These are phyloP conservation scores for Salix udensis DNA, from an alignment of 345 rosid species.

Conservation along the genomic window DNA sequence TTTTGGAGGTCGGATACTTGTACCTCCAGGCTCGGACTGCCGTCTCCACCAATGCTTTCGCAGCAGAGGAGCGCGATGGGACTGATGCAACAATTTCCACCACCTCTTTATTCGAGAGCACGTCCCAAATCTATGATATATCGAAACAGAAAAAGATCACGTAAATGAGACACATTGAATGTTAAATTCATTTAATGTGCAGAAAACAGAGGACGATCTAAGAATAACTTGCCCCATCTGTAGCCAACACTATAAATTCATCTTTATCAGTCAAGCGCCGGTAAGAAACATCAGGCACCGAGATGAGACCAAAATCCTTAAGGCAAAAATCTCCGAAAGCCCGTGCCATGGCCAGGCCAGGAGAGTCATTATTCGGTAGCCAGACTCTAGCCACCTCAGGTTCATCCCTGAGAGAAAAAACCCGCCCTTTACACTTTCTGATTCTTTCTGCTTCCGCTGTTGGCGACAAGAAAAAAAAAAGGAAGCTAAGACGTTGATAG, in stretches of 20 bases:
- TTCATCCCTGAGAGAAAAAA: conserved; percentile 90
- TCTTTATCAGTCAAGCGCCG: conserved; percentile 66
- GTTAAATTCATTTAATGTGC: neutral
- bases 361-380: conserved; percentile 89
- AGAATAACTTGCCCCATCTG: conserved; percentile 72
- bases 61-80: conserved; percentile 63
- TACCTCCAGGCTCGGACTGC: conserved; percentile 90
- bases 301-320: conserved; percentile 90
- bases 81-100: conserved; percentile 75
- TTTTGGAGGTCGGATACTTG: conserved; percentile 89
- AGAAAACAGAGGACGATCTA: neutral
- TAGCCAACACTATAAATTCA: conserved; percentile 88
- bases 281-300: conserved; percentile 83
- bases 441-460: conserved; percentile 96
- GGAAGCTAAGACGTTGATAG: neutral
- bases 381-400: conserved; percentile 97
- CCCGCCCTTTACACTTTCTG: conserved; percentile 77
- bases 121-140: conserved; percentile 79
- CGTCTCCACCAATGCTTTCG: conserved; percentile 73
- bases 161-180: neutral
- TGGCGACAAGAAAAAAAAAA: neutral
- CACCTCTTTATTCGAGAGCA: conserved; percentile 81
- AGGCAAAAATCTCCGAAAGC: conserved; percentile 99
- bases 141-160: neutral
- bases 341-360: conserved; percentile 99